These are phyloP conservation scores for Schwanniomyces yamadae DNA, from an alignment of 805 yeast species.

Conservation along the genomic window DNA sequence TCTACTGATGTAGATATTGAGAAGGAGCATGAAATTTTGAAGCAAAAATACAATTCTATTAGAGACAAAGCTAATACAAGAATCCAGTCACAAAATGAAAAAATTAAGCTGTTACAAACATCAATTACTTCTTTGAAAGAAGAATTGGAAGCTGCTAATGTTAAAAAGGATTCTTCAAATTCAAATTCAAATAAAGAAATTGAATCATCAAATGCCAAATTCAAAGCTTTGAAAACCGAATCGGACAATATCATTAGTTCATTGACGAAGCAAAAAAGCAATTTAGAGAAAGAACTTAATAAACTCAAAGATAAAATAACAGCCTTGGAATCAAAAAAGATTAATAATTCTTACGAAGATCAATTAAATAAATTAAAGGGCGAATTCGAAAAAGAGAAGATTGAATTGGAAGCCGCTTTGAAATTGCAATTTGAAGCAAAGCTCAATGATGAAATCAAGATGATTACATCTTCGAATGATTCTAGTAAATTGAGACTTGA, in stretches of 20 bases:
- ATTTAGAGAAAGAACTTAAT: conserved; percentile 9
- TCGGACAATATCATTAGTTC: conserved; percentile 9
- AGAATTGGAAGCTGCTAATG: conserved; percentile 15
- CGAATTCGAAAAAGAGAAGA: conserved; percentile 12
- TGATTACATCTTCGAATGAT: conserved; percentile 18
- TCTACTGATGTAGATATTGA: conserved; percentile 22
- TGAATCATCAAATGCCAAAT: conserved; percentile 7
- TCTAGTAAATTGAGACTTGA: conserved; percentile 25
- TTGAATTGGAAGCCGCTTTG: conserved; percentile 12
- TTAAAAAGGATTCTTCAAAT: conserved; percentile 10
- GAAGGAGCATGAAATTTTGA: conserved; percentile 10
- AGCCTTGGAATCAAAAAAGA: conserved; percentile 1
- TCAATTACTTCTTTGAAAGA: conserved; percentile 20
- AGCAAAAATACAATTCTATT: conserved; percentile 8
- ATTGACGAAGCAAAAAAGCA: conserved; percentile 13
- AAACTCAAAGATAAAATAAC: conserved; percentile 12
- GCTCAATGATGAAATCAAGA: conserved; percentile 32
- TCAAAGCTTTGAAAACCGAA: conserved; percentile 13
- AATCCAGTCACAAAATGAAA: conserved; percentile 22
- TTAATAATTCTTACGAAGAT: conserved; percentile 10
- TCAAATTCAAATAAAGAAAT: conserved; percentile 8
- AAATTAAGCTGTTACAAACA: conserved; percentile 25
- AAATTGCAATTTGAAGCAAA: conserved; percentile 19
- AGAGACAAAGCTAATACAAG: conserved; percentile 23
- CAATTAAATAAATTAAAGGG: conserved; percentile 27